Evolutionary conservation across 2,329 filamentous ascomycete species (phyloP).

Genomic region (Colletotrichum caudatum): DNA sequence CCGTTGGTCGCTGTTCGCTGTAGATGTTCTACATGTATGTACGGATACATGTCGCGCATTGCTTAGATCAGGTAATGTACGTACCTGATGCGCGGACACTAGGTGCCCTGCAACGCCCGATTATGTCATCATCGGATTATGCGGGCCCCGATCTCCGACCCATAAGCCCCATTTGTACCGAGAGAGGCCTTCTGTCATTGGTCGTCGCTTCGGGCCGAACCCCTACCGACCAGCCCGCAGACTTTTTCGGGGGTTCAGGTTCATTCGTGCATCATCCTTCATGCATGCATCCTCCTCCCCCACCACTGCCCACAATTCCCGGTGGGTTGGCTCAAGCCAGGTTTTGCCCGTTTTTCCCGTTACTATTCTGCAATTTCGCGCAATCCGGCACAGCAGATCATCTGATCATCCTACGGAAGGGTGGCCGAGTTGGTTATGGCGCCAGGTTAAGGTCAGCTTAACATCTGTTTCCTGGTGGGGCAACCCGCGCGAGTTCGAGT

Average conservation of each 20-base stretch:
- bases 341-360: rapidly evolving
- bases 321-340: not conserved
- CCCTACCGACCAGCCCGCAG: not conserved
- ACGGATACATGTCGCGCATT: too few species aligned
- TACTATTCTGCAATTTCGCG: rapidly evolving
- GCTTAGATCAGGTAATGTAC: too few species aligned
- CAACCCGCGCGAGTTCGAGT: constrained; percentile 42
- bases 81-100: too few species aligned
- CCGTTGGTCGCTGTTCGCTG: too few species aligned
- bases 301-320: not conserved
- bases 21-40: too few species aligned
- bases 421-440: constrained; percentile 42
- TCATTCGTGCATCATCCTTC: too few species aligned
- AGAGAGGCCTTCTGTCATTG: not conserved
- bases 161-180: not conserved
- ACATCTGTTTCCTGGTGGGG: constrained; percentile 42
- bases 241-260: not conserved
- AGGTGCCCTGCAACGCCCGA: not conserved
- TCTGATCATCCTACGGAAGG: constrained; percentile 20
- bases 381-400: rapidly evolving
- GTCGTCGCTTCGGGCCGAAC: not conserved
- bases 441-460: constrained; percentile 42
- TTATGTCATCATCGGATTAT: not conserved
- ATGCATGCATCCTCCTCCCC: not conserved
- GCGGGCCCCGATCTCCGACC: not conserved